These are phyloP conservation scores for Sclerotinia nivalis DNA, from an alignment of 2,329 filamentous ascomycete species.

Conservation along the genomic window DNA sequence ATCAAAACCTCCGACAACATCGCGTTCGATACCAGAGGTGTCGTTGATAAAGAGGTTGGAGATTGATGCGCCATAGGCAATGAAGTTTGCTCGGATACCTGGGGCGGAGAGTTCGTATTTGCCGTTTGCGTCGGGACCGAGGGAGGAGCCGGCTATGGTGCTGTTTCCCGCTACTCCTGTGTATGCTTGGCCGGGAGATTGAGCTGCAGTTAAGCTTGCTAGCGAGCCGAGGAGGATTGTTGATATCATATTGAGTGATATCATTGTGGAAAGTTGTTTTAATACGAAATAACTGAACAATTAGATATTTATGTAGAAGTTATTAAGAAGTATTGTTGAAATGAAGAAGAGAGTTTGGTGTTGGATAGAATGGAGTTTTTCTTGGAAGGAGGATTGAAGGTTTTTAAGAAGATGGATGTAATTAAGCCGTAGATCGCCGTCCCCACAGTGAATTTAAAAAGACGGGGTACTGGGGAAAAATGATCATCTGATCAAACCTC, in stretches of 20 bases:
- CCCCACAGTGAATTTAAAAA: constrained; percentile 11
- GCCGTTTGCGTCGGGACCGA: constrained; percentile 55
- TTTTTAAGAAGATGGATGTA: neutral
- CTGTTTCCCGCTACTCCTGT: constrained; percentile 36
- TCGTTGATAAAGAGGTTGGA: constrained; percentile 71
- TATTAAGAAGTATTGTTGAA: neutral
- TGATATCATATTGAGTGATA: constrained; percentile 8
- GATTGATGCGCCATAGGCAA: constrained; percentile 73
- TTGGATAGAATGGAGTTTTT: neutral
- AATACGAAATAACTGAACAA: neutral
- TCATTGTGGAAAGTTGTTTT: neutral
- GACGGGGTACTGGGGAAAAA: constrained; percentile 1
- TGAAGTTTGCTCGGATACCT: constrained; percentile 67
- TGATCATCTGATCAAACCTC: neutral
- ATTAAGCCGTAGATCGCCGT: neutral
- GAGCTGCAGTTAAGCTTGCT: constrained; percentile 26
- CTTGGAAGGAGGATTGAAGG: neutral
- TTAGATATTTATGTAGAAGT: neutral
- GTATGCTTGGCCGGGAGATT: constrained; percentile 30
- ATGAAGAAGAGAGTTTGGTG: neutral
- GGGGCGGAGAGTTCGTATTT: constrained; percentile 73
- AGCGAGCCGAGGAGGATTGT: neutral
- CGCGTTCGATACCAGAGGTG: constrained; percentile 65
- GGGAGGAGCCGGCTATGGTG: constrained; percentile 31
- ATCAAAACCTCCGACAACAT: constrained; percentile 74